Evolutionary conservation across 805 yeast species (phyloP).

Genomic region (Lipomyces japonicus): DNA sequence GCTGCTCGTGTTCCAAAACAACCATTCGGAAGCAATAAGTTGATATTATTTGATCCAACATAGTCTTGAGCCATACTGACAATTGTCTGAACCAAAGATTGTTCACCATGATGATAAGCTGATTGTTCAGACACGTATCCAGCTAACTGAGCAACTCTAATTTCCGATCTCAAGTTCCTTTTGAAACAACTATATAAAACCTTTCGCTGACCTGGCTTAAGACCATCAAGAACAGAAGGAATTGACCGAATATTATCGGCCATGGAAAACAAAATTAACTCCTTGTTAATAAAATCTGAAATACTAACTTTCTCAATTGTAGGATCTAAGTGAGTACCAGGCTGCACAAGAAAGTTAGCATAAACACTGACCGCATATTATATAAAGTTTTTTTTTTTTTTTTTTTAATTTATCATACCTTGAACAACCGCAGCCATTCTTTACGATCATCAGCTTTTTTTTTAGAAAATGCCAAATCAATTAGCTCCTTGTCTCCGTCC

Average conservation of each 20-base stretch:
- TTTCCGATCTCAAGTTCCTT: slow-evolving; percentile 68
- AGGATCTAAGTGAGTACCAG: slow-evolving; percentile 90
- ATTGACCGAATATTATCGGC: slow-evolving; percentile 95
- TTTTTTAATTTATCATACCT: slow-evolving; percentile 23
- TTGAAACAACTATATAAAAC: slow-evolving; percentile 84
- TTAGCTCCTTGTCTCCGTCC: slow-evolving; percentile 64
- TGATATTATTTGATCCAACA: slow-evolving; percentile 86
- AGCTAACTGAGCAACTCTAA: slow-evolving; percentile 85
- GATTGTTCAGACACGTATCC: slow-evolving; percentile 87
- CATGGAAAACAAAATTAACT: slow-evolving; percentile 88
- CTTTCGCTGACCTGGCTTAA: slow-evolving; percentile 96
- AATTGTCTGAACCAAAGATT: slow-evolving; percentile 80
- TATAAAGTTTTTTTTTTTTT: too few relatives aligned
- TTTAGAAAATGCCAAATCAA: slow-evolving; percentile 91
- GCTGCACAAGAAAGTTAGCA: slow-evolving; percentile 34
- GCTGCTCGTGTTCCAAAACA: slow-evolving; percentile 92
- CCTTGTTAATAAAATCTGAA: slow-evolving; percentile 90
- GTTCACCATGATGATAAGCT: slow-evolving; percentile 94
- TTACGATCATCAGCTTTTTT: slow-evolving; percentile 95
- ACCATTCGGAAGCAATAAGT: slow-evolving; percentile 84
- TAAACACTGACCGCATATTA: neutral
- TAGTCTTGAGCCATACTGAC: slow-evolving; percentile 93
- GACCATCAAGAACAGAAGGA: slow-evolving; percentile 90
- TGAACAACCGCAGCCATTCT: slow-evolving; percentile 88
- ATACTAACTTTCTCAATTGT: slow-evolving; percentile 74